Conservation (phyloP, 2,329 filamentous ascomycete species). For the Epichloe amarillans region DNA sequence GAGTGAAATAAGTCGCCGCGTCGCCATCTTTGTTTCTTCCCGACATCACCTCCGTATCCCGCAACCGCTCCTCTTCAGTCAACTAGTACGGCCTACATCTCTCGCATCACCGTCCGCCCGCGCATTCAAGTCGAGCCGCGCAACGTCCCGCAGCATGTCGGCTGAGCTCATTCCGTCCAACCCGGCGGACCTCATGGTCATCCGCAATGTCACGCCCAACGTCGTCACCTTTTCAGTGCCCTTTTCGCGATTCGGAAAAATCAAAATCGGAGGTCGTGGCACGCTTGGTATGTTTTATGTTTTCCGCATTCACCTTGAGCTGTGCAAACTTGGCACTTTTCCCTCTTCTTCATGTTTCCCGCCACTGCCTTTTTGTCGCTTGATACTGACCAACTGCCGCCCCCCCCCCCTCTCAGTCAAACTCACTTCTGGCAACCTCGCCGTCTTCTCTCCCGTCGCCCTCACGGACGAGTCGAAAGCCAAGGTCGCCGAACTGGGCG, state of each 20-base stretch:
- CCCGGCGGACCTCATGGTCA: constrained; percentile 77
- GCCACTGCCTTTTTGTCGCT: not conserved
- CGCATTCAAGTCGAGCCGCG: constrained; percentile 8
- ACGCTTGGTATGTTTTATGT: constrained; percentile 60
- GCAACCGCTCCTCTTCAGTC: not conserved
- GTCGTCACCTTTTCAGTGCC: constrained; percentile 71
- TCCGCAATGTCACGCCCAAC: constrained; percentile 68
- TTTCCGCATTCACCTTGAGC: too few relatives aligned
- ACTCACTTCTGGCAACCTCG: constrained; percentile 62
- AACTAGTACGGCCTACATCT: not conserved
- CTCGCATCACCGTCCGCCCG: not conserved
- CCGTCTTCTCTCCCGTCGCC: constrained; percentile 83
- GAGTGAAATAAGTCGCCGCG: not conserved
- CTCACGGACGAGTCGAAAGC: constrained; percentile 61
- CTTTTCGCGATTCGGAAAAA: constrained; percentile 64
- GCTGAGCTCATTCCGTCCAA: constrained; percentile 53
- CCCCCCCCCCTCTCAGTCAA: constrained; percentile 40
- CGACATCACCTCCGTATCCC: not conserved
- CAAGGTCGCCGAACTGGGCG: constrained; percentile 51
- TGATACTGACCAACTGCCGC: not conserved
- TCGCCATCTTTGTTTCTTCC: not conserved
- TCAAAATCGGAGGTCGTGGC: constrained; percentile 76
- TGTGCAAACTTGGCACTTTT: too few relatives aligned
- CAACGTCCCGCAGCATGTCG: constrained; percentile 25
- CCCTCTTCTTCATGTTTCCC: not conserved